Evolutionary conservation across 2,329 filamentous ascomycete species (phyloP), one percentile per base, ranked within the genome.

Genomic region (Alternaria gaisen): DNA sequence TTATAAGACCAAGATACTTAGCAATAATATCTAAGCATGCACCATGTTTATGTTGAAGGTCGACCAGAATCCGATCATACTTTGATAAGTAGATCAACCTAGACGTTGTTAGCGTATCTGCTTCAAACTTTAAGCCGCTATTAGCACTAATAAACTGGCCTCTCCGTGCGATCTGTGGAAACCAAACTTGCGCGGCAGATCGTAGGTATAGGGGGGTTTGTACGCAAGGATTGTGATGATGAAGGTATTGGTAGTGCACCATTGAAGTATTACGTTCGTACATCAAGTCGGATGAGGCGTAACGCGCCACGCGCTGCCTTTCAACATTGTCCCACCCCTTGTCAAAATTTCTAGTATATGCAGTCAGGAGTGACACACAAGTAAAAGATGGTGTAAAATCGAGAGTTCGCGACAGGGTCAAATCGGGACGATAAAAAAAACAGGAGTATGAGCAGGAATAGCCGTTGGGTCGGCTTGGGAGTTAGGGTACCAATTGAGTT

Each of bases 121-220:
- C 28, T 32, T 36, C 5, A 48, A 48, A 48, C 46, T 48, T 12
- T 36, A 20, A 20, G 18, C 28, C 5, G 9, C 2, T 11, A 10
- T 30, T 30, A 30, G 28, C 28, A 30, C 28, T 30, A 30, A 30
- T 11, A 30, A 30, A 5, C 9, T 30, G 28, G 28, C 12, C 10
- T 11, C 5, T 30, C 28, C 11, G 28, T 12, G 32, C 46, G 30
- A 48, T 48, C 46, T 34, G 46, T 36, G 20, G 20, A 36, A 48
- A 48, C 28, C 18, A 12, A 48, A n/a, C 20, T 48, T 48, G 46
- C 20, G 46, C 22, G 30, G 22, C 46, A 48, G 46, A 48, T 48
- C 46, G 46, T 36, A 11, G 46, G 18, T 18, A 34, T 30, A 34
- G 14, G 44, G 22, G 18, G 46, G 18, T 16, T 34, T 48, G 46